phyloP scores from a whole-genome alignment of 257 asterid genomes.

The Mitragyna speciosa region DNA sequence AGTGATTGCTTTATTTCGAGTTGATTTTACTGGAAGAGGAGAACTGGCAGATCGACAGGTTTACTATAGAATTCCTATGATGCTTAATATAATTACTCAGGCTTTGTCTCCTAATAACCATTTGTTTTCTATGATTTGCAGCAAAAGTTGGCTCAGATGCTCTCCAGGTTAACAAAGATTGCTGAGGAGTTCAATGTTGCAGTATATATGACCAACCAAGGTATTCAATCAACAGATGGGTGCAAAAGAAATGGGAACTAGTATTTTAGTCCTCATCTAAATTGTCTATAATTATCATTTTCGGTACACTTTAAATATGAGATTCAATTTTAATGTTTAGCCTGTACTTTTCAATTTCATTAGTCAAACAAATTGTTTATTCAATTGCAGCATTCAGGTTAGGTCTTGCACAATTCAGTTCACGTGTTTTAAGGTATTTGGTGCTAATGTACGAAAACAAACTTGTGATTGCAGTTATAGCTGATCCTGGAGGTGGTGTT shows the following conservation, averaged over 20 bases:
- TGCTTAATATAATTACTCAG: conserved; percentile 7
- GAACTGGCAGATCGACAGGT: conserved; percentile 99
- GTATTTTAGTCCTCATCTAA: neutral
- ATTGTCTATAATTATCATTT: neutral
- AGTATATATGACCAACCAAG: conserved; percentile 98
- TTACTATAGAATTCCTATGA: neutral
- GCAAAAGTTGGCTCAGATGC: conserved; percentile 99
- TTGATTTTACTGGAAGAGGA: conserved; percentile 97
- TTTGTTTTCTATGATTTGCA: conserved; percentile 32
- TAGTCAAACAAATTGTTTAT: neutral
- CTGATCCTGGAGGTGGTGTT: conserved; percentile 98
- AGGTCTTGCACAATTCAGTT: neutral
- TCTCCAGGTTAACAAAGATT: conserved; percentile 86
- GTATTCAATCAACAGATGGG: conserved; percentile 29
- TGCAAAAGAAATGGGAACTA: neutral
- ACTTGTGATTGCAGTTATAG: conserved; percentile 72
- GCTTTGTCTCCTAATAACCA: conserved; percentile 21
- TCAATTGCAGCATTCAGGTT: neutral
- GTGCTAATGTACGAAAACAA: conserved; percentile 11
- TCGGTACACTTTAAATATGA: neutral
- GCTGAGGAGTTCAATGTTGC: conserved; percentile 98
- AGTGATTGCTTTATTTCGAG: conserved; percentile 91
- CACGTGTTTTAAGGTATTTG: neutral
- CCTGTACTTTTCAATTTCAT: neutral
- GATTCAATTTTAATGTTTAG: neutral